Percentiles rank a stretch among this genome's conserved stretches.
Conservation (phyloP, 768 basidiomycete species). For the Tulasnella sp. region DNA sequence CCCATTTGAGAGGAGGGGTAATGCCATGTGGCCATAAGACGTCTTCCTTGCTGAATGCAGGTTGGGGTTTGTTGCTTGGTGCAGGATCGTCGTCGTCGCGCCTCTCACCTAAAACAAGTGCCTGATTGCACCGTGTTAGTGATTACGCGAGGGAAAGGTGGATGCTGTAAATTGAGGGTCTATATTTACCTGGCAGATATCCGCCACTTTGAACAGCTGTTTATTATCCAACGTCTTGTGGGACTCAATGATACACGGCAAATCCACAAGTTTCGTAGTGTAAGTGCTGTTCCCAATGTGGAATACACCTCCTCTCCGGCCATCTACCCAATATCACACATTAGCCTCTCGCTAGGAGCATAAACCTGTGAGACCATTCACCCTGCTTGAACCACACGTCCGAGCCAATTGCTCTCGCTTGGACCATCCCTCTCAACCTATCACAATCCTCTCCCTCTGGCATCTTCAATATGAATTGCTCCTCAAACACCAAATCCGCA, state of each 20-base stretch:
- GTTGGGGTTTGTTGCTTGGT: constrained; percentile 27
- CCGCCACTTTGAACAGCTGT: constrained; percentile 97
- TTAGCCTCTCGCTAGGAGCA: too few relatives aligned
- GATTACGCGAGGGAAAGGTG: constrained; percentile 16
- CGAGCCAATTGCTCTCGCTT: constrained; percentile 61
- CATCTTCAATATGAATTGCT: constrained; percentile 89
- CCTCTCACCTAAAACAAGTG: constrained; percentile 80
- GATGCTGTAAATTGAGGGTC: neutral
- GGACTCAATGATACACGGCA: constrained; percentile 87
- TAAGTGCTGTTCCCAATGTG: constrained; percentile 73
- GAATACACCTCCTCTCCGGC: constrained; percentile 71
- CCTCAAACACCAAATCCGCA: constrained; percentile 90
- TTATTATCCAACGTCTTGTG: constrained; percentile 95
- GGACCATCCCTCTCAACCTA: constrained; percentile 69
- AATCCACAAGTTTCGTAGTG: constrained; percentile 87
- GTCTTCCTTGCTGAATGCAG: constrained; percentile 73
- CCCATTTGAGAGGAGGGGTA: constrained; percentile 85
- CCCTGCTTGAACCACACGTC: constrained; percentile 99
- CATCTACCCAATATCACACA: constrained; percentile 63
- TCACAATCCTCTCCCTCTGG: constrained; percentile 77
- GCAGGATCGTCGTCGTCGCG: constrained; percentile 58
- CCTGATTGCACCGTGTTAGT: constrained; percentile 37
- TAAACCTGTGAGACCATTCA: too few relatives aligned
- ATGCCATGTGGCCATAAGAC: constrained; percentile 97
- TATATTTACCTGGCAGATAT: constrained; percentile 78